Evolutionary conservation across 2,329 filamentous ascomycete species (phyloP).

Genomic region (Sphaerulina vaccinii): DNA sequence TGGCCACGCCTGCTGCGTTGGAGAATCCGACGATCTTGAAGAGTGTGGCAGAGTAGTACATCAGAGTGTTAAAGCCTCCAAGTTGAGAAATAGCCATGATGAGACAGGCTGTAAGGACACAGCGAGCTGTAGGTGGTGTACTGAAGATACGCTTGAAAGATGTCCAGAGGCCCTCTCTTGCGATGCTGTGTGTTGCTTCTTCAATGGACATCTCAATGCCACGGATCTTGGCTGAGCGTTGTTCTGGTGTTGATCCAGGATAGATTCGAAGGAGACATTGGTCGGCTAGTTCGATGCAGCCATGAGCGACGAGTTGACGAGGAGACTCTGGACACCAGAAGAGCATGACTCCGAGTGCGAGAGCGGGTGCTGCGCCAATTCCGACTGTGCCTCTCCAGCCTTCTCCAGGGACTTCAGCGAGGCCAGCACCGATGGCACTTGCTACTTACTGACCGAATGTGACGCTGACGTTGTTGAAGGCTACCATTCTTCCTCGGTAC

Average conservation of each 20-base stretch:
- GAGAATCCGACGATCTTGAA: conserved; percentile 52
- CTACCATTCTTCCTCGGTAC: conserved; percentile 51
- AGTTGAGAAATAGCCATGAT: conserved; percentile 54
- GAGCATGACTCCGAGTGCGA: conserved; percentile 47
- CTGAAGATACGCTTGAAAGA: conserved; percentile 48
- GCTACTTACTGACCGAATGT: conserved; percentile 36
- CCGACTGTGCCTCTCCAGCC: conserved; percentile 55
- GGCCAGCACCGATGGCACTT: conserved; percentile 35
- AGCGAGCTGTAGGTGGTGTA: conserved; percentile 46
- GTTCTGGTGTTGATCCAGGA: conserved; percentile 43
- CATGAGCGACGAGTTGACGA: conserved; percentile 48
- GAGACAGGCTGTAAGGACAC: conserved; percentile 49
- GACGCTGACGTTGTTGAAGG: conserved; percentile 49
- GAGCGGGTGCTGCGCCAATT: conserved; percentile 48
- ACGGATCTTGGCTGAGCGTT: conserved; percentile 47
- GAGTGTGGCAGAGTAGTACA: conserved; percentile 45
- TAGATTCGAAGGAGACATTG: conserved; percentile 44
- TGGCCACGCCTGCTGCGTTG: conserved; percentile 50
- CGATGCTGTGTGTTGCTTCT: conserved; percentile 43
- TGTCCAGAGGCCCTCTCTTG: conserved; percentile 44
- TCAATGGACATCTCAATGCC: conserved; percentile 44
- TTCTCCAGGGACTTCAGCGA: conserved; percentile 38
- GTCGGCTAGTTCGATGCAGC: conserved; percentile 43
- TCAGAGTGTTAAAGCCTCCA: conserved; percentile 47
- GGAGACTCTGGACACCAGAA: conserved; percentile 52